Base-by-base conservation (phyloP, 2,329 filamentous ascomycete species). In the Zalaria sp. region DNA sequence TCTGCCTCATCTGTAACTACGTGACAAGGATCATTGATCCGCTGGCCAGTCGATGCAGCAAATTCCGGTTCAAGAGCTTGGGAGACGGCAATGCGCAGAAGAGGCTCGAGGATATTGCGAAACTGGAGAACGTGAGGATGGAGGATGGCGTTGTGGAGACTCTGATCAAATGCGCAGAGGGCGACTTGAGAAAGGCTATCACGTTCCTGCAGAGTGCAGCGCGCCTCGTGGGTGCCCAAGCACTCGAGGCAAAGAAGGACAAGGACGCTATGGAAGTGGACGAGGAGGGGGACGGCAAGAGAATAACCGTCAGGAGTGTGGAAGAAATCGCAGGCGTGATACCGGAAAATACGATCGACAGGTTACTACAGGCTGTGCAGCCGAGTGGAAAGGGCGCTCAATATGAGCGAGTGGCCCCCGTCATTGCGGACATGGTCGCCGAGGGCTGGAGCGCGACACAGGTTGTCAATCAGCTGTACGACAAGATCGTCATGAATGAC, bases 1-100 rank as follows among this genome's bases (percentile, higher is more conserved):
- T 99, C 63, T 96, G 91, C 58, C 71, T 99, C 35, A 89, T 96
- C 44, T 98, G 93, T 66, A 99, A 99, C 65, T 98, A 98, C 55
- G 91, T 98, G 37, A 96, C 91, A 3, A 73, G 91, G 45, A 98
- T 99, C 58, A 98, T 98, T 55, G 91, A 98, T 58, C 93, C 91
- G 5, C 67, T 99, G 25, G 91, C 91, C 1, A 87, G 79, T 59
- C 75, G 91, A 53, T 99, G 91, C 67, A 87, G 80, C 63, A 98
- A 98, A 64, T 98, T 98, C 60, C 74, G 91, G 28, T 99, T 98
- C 74, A 98, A 98, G 75, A 85, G 83, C 49, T 67, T 98, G 48
- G 89, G 95, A 59, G 82, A 88, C 54, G 77, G 75, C 5, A 93
- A 93, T 56, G 86, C 91, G 5, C 80, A 78, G 52, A 76, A 72